phyloP scores from a whole-genome alignment of 2,329 filamentous ascomycete species.

The Diaporthe batatas region DNA sequence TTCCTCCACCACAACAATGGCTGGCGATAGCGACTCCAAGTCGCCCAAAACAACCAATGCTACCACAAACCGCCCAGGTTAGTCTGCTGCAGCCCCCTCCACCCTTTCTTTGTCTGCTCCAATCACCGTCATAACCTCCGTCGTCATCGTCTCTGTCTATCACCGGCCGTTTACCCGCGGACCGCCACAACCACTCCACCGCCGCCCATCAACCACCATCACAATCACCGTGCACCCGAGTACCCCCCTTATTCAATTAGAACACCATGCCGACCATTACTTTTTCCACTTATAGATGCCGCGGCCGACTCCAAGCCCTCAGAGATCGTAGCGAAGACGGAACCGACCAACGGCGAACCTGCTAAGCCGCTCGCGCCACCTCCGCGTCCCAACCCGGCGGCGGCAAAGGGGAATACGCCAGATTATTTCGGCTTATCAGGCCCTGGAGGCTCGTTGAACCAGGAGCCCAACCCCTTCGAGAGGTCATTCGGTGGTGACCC shows the following conservation, averaged over 20 bases:
- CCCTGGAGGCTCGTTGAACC: constrained; percentile 66
- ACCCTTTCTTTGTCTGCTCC: constrained; percentile 7
- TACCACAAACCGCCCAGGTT: constrained; percentile 40
- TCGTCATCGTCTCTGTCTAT: constrained; percentile 5
- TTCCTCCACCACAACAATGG: constrained; percentile 40
- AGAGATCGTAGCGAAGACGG: constrained; percentile 62
- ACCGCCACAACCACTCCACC: constrained; percentile 10
- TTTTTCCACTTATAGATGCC: constrained; percentile 54
- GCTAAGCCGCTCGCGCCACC: constrained; percentile 78
- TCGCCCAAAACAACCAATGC: constrained; percentile 61
- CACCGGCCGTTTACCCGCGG: not conserved
- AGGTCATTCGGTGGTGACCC: constrained; percentile 83
- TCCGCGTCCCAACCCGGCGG: constrained; percentile 70
- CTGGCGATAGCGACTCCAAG: constrained; percentile 57
- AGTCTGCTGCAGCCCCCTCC: constrained; percentile 34
- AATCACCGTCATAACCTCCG: not conserved
- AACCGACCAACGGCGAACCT: constrained; percentile 69
- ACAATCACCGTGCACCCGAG: constrained; percentile 39
- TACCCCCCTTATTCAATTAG: constrained; percentile 5
- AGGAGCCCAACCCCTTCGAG: constrained; percentile 97
- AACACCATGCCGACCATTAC: constrained; percentile 36
- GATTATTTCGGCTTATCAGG: constrained; percentile 78
- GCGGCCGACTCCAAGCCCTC: constrained; percentile 60
- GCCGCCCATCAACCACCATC: constrained; percentile 20
- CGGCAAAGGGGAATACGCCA: constrained; percentile 61